A percentile compares a stretch with the other conserved stretches of the same genome.
Evolutionary conservation across 331 rosid species (phyloP).

Genomic region (Rhamnella rubrinervis): DNA sequence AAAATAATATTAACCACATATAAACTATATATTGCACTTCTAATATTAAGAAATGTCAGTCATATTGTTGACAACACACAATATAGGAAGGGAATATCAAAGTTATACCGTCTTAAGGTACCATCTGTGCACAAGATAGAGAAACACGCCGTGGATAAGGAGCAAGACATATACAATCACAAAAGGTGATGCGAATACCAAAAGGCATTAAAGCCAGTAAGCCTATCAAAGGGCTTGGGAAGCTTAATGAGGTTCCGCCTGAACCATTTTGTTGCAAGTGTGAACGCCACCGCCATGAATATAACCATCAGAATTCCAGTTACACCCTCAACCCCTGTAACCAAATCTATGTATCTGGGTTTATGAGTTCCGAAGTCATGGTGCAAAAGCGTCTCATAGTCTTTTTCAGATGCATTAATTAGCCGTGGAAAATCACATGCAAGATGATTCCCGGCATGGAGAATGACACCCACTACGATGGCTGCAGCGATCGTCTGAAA

Average conservation of each 20-base stretch:
- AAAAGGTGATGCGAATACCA: conserved; percentile 99
- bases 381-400: conserved; percentile 28
- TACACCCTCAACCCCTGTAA: conserved; percentile 72
- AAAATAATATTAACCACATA: conserved; percentile 22
- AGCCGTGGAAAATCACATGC: conserved; percentile 96
- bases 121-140: conserved; percentile 75
- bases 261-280: conserved; percentile 91
- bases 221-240: conserved; percentile 87
- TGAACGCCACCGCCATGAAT: conserved; percentile 80
- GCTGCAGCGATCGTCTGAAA: conserved; percentile 88
- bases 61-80: no score
- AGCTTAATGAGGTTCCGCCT: conserved; percentile 81
- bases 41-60: no score
- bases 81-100: neutral
- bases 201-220: conserved; percentile 94
- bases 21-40: neutral
- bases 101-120: conserved; percentile 69
- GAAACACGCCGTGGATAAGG: conserved; percentile 66
- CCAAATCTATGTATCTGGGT: conserved; percentile 58
- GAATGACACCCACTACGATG: conserved; percentile 81
- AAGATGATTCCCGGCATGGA: conserved; percentile 88
- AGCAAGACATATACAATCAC: conserved; percentile 85
- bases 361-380: conserved; percentile 57
- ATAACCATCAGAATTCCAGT: conserved; percentile 90
- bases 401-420: conserved; percentile 24